Percentiles rank a stretch among this genome's conserved stretches.
phyloP scores from a whole-genome alignment of 139 green algal species.

The Microglena sp. region DNA sequence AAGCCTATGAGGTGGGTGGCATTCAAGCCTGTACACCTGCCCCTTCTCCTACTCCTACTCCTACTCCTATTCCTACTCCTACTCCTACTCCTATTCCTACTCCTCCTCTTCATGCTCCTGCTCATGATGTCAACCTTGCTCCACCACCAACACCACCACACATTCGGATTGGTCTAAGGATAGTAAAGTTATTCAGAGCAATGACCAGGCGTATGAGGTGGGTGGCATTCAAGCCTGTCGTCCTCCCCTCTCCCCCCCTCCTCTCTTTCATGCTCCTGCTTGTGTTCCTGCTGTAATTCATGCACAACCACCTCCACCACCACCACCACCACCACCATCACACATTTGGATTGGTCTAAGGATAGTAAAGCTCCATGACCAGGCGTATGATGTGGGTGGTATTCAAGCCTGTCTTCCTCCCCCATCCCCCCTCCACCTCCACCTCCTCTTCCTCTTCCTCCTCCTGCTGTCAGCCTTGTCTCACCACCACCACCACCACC shows the following conservation, averaged over 20 bases:
- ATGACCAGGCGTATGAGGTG: conserved; percentile 30
- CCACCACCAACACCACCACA: too few relatives aligned
- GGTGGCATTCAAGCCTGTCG: neutral
- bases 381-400: conserved; percentile 15
- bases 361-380: conserved; percentile 33
- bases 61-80: neutral
- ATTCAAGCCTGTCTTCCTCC: too few relatives aligned
- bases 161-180: conserved; percentile 55
- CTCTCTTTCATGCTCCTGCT: neutral
- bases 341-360: conserved; percentile 48
- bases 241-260: neutral
- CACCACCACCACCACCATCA: too few relatives aligned
- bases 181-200: conserved; percentile 33
- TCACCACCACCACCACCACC: too few relatives aligned
- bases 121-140: too few relatives aligned
- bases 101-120: too few relatives aligned
- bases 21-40: too few relatives aligned
- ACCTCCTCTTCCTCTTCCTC: too few relatives aligned
- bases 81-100: too few relatives aligned
- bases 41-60: neutral
- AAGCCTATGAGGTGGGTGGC: conserved; percentile 16
- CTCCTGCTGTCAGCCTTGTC: too few relatives aligned
- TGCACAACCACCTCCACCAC: neutral
- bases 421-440: too few relatives aligned
- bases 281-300: neutral